Evolutionary conservation across 208 protist species (phyloP), one percentile per base, ranked within the genome.

Genomic region (Herpetomonas samuelpessoai): DNA sequence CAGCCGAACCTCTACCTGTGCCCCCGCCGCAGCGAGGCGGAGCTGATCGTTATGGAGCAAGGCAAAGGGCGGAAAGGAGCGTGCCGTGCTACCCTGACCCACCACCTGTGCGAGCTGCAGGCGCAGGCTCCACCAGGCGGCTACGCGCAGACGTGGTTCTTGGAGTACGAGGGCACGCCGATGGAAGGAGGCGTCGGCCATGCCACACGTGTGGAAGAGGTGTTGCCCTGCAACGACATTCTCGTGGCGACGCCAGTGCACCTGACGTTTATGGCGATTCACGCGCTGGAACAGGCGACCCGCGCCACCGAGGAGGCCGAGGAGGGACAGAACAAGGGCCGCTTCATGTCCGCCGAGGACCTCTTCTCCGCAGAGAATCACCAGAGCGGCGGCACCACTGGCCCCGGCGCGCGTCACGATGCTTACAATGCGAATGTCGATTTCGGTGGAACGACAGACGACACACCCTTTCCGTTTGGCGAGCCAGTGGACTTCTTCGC

Each of bases 241-340:
- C 69, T 82, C 35, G 39, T 86, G 0, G 76, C 76, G 2, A 88
- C 79, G 26, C 81, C 85, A 21, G 46, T 92, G 48, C 71, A 92
- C 68, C 14, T 81, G n/a, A 81, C 70, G 1, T 92, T 82, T 46
- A 62, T 88, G 46, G 80, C 74, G 0, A 57, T 92, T n/a, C 58
- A 66, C 6, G 75, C 68, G 46, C 57, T 75, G 2, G 24, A 77
- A 6, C 62, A 27, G 0, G 59, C 74, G 22, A 44, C 44, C 2
- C 10, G 6, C 12, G 21, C 45, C 57, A 22, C 21, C 56, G 39
- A 18, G 38, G 44, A 54, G 44, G 35, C 58, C 14, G 35, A 41
- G 35, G 35, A 14, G 14, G 35, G 35, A 6, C 9, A 41, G 35
- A n/a, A n/a, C n/a, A n/a, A n/a, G n/a, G 35, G 35, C 35, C 22